Conservation (phyloP, 2,329 filamentous ascomycete species). For the Claviceps pazoutovae region DNA sequence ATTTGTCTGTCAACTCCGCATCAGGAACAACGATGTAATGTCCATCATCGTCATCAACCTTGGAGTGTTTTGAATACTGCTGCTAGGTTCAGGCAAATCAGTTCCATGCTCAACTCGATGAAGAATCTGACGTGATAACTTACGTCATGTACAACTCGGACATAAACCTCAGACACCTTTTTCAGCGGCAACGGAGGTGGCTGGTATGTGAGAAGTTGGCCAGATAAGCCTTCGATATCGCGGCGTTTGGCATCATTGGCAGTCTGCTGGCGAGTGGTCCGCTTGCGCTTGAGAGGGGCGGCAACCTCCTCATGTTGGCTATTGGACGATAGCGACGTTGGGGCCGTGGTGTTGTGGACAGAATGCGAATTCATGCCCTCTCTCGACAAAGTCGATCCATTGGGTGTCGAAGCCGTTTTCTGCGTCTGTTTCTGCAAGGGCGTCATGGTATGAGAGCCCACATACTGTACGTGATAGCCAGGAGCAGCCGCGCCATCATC, state of each 20-base stretch:
- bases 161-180: slow-evolving; percentile 69
- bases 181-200: slow-evolving; percentile 79
- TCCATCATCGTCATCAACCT: slow-evolving; percentile 90
- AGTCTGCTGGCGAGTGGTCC: slow-evolving; percentile 59
- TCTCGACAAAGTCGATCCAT: slow-evolving; percentile 62
- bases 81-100: slow-evolving; percentile 10
- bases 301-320: slow-evolving; percentile 50
- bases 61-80: slow-evolving; percentile 42
- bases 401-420: slow-evolving; percentile 33
- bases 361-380: slow-evolving; percentile 76
- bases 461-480: slow-evolving; percentile 59
- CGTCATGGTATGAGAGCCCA: slow-evolving; percentile 56
- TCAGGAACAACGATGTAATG: slow-evolving; percentile 92
- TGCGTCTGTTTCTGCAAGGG: slow-evolving; percentile 41
- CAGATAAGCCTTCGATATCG: slow-evolving; percentile 55
- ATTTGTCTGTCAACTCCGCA: slow-evolving; percentile 74
- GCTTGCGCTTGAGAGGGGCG: slow-evolving; percentile 80
- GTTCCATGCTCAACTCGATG: neutral
- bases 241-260: slow-evolving; percentile 71
- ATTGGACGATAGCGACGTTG: slow-evolving; percentile 60
- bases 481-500: slow-evolving; percentile 39
- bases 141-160: slow-evolving; percentile 50
- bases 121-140: slow-evolving; percentile 19
- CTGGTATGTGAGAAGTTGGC: slow-evolving; percentile 65
- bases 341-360: slow-evolving; percentile 69